phyloP scores from a whole-genome alignment of 164 flowering plant genomes.

The Annona squamosa region DNA sequence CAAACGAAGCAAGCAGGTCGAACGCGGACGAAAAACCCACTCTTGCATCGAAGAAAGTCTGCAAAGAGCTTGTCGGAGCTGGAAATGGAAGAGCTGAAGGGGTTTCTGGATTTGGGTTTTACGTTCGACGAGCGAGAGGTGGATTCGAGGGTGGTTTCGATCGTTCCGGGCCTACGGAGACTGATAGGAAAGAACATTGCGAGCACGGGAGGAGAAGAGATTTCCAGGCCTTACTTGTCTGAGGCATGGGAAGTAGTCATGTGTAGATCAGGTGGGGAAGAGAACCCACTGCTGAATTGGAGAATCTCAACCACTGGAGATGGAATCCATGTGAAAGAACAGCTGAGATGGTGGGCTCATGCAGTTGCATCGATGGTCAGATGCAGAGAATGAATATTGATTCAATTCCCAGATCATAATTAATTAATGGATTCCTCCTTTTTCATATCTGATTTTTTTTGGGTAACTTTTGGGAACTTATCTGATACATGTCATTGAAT shows the following conservation, averaged over 20 bases:
- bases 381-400: conserved; percentile 13
- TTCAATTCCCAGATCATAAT: background rate
- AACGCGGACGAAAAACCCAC: background rate
- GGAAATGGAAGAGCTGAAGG: conserved; percentile 67
- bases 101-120: conserved; percentile 76
- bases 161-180: conserved; percentile 66
- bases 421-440: too few relatives aligned
- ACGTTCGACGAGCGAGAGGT: conserved; percentile 51
- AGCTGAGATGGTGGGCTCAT: conserved; percentile 67
- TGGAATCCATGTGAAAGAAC: conserved; percentile 53
- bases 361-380: conserved; percentile 62
- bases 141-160: conserved; percentile 45
- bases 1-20: background rate
- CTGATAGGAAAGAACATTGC: conserved; percentile 18
- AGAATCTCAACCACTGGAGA: conserved; percentile 32
- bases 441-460: too few relatives aligned
- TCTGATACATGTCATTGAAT: too few relatives aligned
- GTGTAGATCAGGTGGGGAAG: conserved; percentile 6
- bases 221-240: conserved; percentile 67
- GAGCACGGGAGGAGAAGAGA: background rate
- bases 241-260: conserved; percentile 51
- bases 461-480: too few relatives aligned
- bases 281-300: conserved; percentile 39
- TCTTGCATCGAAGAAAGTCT: conserved; percentile 10
- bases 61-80: conserved; percentile 64